A percentile compares a stretch with the other conserved stretches of the same genome.
phyloP scores from a whole-genome alignment of 805 yeast species.

The Teunomyces tritomae region DNA sequence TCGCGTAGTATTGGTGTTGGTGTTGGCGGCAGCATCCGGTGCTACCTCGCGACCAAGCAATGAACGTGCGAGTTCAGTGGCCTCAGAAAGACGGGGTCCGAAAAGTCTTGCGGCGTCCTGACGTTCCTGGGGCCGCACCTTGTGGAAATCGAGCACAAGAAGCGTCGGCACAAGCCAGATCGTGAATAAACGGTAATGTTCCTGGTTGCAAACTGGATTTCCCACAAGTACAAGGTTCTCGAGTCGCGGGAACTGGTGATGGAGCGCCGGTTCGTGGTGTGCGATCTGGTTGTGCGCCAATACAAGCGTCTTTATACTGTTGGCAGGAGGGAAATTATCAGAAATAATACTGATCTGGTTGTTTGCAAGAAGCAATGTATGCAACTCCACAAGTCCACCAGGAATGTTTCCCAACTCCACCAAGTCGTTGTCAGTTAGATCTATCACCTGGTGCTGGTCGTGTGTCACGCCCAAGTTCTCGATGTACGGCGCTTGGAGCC shows the following conservation, averaged over 20 bases:
- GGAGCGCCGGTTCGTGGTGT: slow-evolving; percentile 38
- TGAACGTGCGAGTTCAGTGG: slow-evolving; percentile 15
- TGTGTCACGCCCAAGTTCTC: slow-evolving; percentile 35
- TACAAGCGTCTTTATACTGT: slow-evolving; percentile 48
- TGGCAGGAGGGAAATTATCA: slow-evolving; percentile 28
- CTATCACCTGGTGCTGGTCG: slow-evolving; percentile 52
- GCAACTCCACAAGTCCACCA: slow-evolving; percentile 30
- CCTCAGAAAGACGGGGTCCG: slow-evolving; percentile 22
- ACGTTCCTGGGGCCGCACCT: slow-evolving; percentile 57
- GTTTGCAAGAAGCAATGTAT: slow-evolving; percentile 58
- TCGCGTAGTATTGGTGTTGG: slow-evolving; percentile 16
- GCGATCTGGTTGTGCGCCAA: slow-evolving; percentile 52
- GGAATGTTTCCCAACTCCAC: slow-evolving; percentile 52
- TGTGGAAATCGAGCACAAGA: slow-evolving; percentile 63
- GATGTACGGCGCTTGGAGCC: slow-evolving; percentile 28
- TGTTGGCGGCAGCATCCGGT: slow-evolving; percentile 12
- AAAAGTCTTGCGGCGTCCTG: slow-evolving; percentile 42
- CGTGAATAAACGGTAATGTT: slow-evolving; percentile 57
- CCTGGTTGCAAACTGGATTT: slow-evolving; percentile 51
- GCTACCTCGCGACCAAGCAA: slow-evolving; percentile 8
- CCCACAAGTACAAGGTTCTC: slow-evolving; percentile 51
- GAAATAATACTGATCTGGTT: slow-evolving; percentile 52
- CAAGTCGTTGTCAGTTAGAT: slow-evolving; percentile 75
- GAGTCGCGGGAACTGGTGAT: slow-evolving; percentile 36
- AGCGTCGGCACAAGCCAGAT: slow-evolving; percentile 65